These are phyloP conservation scores for Poa pratensis DNA, from an alignment of 176 grass and related monocot genomes.

Conservation along the genomic window DNA sequence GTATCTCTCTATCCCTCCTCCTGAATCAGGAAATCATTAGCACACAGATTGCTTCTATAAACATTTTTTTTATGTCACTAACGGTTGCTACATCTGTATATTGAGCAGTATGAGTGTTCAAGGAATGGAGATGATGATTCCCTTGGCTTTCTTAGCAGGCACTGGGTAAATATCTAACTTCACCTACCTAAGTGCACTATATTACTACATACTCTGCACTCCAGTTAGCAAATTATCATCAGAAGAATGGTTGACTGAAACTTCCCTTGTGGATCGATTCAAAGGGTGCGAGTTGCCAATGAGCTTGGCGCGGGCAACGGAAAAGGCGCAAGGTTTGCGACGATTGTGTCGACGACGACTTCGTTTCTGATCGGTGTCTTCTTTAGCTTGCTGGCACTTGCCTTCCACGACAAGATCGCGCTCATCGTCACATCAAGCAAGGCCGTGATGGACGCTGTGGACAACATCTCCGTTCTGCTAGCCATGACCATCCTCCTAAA, in stretches of 20 bases:
- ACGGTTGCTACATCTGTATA: not conserved
- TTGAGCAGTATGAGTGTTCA: not conserved
- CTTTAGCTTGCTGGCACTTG: constrained; percentile 26
- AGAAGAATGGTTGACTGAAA: not conserved
- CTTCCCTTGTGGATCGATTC: not conserved
- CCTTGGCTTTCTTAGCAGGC: constrained; percentile 68
- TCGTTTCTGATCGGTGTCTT: constrained; percentile 44
- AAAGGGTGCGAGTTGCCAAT: constrained; percentile 49
- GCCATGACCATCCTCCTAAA: constrained; percentile 51
- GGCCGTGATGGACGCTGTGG: constrained; percentile 29
- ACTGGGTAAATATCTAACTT: constrained; percentile 52
- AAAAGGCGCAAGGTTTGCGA: constrained; percentile 44
- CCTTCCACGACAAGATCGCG: constrained; percentile 32
- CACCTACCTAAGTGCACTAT: too few relatives aligned
- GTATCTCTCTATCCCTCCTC: not conserved
- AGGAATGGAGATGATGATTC: constrained; percentile 75
- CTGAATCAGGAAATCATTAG: not conserved
- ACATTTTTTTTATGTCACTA: not conserved
- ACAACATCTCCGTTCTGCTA: constrained; percentile 40
- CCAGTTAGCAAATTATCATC: not conserved
- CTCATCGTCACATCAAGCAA: constrained; percentile 38
- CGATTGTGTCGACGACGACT: constrained; percentile 26
- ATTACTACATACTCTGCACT: not conserved
- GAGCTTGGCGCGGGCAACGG: constrained; percentile 52
- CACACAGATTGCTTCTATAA: not conserved